phyloP scores from a whole-genome alignment of 2,329 filamentous ascomycete genomes.

The Metarhizium sp. region DNA sequence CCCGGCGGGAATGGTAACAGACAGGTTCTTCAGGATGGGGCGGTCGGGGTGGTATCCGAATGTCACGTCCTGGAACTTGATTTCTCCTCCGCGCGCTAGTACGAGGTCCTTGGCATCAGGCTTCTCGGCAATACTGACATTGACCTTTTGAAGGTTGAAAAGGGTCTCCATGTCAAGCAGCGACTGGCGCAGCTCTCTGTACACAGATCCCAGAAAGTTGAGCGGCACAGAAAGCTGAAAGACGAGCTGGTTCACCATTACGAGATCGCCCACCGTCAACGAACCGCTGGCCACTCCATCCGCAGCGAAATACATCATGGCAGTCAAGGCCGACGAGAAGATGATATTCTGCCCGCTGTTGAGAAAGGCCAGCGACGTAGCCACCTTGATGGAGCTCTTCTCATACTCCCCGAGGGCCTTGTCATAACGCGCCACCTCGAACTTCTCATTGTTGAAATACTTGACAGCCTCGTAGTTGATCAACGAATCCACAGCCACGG shows the following conservation, averaged over 20 bases:
- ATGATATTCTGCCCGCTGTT: conserved; percentile 97
- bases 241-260: conserved; percentile 98
- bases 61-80: conserved; percentile 87
- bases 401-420: conserved; percentile 79
- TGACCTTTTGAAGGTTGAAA: conserved; percentile 95
- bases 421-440: conserved; percentile 86
- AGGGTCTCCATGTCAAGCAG: conserved; percentile 97
- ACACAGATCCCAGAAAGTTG: conserved; percentile 97
- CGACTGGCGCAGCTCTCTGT: conserved; percentile 89
- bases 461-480: conserved; percentile 99
- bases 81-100: conserved; percentile 72
- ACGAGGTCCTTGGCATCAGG: conserved; percentile 63
- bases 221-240: conserved; percentile 95
- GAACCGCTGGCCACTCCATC: conserved; percentile 74
- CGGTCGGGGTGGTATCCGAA: conserved; percentile 87
- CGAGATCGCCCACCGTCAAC: conserved; percentile 87
- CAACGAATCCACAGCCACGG: conserved; percentile 88
- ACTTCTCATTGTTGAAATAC: conserved; percentile 98
- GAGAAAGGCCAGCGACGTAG: conserved; percentile 83
- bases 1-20: conserved; percentile 83
- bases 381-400: conserved; percentile 91
- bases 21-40: conserved; percentile 77
- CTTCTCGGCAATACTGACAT: conserved; percentile 73
- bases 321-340: conserved; percentile 85
- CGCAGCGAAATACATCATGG: conserved; percentile 96